These are phyloP conservation scores for Saururus chinensis DNA, from an alignment of 164 flowering plant genomes.

Conservation along the genomic window DNA sequence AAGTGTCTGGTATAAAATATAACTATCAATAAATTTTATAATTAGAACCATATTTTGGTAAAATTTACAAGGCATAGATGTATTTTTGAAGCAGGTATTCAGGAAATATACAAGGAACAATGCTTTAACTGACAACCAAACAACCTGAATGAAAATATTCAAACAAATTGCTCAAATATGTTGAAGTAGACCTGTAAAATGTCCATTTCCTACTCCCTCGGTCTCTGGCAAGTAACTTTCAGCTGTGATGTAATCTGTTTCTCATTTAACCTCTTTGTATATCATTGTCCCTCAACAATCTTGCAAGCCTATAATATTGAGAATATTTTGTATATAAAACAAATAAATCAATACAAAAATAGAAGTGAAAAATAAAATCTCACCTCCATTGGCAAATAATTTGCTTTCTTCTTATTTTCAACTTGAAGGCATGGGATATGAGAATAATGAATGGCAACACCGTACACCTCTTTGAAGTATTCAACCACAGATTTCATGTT, in stretches of 20 bases:
- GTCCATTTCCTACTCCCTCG: slow-evolving; percentile 34
- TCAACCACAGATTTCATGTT: too few relatives aligned
- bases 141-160: not conserved
- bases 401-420: slow-evolving; percentile 52
- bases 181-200: slow-evolving; percentile 33
- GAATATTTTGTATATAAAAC: not conserved
- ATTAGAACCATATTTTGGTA: not conserved
- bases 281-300: slow-evolving; percentile 51
- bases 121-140: not conserved
- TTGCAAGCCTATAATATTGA: slow-evolving; percentile 30
- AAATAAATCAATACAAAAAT: not conserved
- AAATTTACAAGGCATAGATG: too few relatives aligned
- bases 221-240: slow-evolving; percentile 59
- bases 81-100: too few relatives aligned
- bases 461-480: too few relatives aligned
- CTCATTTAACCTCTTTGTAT: slow-evolving; percentile 46
- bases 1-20: slow-evolving; percentile 29
- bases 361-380: not conserved
- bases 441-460: too few relatives aligned
- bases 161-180: not conserved
- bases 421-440: too few relatives aligned
- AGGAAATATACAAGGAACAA: too few relatives aligned
- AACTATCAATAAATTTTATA: not conserved
- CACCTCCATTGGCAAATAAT: slow-evolving; percentile 73
- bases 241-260: slow-evolving; percentile 52